Evolutionary conservation across 208 protist species (phyloP).

Genomic region (Leishmania martiniquensis): DNA sequence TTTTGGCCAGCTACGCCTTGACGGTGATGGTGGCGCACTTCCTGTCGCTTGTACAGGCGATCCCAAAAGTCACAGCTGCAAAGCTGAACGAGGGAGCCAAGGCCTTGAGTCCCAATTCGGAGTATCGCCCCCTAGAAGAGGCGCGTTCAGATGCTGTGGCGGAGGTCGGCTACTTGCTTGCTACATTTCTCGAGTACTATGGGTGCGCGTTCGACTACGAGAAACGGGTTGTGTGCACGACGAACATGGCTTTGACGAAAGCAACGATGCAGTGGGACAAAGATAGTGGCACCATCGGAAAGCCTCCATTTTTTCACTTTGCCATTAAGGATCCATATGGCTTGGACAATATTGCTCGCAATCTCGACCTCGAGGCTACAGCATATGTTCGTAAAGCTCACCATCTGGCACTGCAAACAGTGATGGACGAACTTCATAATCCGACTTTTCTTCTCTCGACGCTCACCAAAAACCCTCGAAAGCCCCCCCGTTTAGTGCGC

Average conservation of each 20-base stretch:
- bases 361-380: conserved; percentile 67
- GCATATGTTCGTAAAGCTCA: conserved; percentile 68
- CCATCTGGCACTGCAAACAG: conserved; percentile 32
- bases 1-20: conserved; percentile 87
- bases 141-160: conserved; percentile 37
- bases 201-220: conserved; percentile 79
- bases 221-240: conserved; percentile 82
- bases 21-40: conserved; percentile 91
- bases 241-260: conserved; percentile 73
- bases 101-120: conserved; percentile 52
- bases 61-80: conserved; percentile 57
- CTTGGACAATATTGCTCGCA: conserved; percentile 88
- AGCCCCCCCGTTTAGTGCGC: conserved; percentile 39
- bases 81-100: conserved; percentile 50
- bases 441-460: conserved; percentile 45
- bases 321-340: conserved; percentile 91
- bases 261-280: conserved; percentile 80
- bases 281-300: conserved; percentile 26
- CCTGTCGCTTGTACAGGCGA: conserved; percentile 56
- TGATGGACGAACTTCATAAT: conserved; percentile 59
- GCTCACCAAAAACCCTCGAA: conserved; percentile 53
- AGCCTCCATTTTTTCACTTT: conserved; percentile 88
- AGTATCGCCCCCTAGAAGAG: conserved; percentile 52
- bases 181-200: conserved; percentile 89
- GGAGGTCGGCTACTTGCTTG: conserved; percentile 79